A percentile compares a stretch with the other conserved stretches of the same genome.
Conservation (phyloP, 495 filamentous ascomycete species). For the Aspergillus olivimuriae region DNA sequence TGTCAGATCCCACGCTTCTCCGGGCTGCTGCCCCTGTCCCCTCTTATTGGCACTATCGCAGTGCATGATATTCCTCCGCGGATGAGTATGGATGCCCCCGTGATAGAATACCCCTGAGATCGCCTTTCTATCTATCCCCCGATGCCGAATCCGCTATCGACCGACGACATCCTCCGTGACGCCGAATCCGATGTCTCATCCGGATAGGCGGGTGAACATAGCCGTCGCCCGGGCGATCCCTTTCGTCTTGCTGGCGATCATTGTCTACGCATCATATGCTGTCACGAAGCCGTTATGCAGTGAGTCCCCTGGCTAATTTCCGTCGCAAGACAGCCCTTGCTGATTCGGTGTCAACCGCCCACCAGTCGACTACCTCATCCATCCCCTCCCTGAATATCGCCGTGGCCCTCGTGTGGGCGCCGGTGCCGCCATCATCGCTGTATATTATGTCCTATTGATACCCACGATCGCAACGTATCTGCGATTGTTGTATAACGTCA, state of each 20-base stretch:
- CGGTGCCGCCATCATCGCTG: constrained; percentile 60
- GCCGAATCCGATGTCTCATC: too few species aligned
- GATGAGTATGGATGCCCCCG: not conserved
- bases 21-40: not conserved
- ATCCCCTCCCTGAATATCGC: constrained; percentile 36
- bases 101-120: constrained; percentile 9
- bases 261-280: constrained; percentile 58
- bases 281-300: constrained; percentile 53
- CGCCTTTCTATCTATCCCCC: constrained; percentile 3
- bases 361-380: constrained; percentile 59
- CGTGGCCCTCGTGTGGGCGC: constrained; percentile 40
- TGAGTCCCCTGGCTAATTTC: constrained; percentile 22
- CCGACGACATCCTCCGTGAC: constrained; percentile 17
- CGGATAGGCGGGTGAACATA: constrained; percentile 44
- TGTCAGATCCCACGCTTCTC: not conserved
- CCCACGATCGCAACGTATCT: constrained; percentile 61
- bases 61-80: not conserved
- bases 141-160: constrained; percentile 11
- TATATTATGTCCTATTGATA: constrained; percentile 66
- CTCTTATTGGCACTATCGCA: too few species aligned
- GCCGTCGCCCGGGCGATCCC: constrained; percentile 53
- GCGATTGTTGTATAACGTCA: constrained; percentile 58
- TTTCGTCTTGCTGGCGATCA: constrained; percentile 47
- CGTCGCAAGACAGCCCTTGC: not conserved
- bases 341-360: not conserved